phyloP scores from a whole-genome alignment of 2,329 filamentous ascomycete genomes.

The Emydomyces testavorans region DNA sequence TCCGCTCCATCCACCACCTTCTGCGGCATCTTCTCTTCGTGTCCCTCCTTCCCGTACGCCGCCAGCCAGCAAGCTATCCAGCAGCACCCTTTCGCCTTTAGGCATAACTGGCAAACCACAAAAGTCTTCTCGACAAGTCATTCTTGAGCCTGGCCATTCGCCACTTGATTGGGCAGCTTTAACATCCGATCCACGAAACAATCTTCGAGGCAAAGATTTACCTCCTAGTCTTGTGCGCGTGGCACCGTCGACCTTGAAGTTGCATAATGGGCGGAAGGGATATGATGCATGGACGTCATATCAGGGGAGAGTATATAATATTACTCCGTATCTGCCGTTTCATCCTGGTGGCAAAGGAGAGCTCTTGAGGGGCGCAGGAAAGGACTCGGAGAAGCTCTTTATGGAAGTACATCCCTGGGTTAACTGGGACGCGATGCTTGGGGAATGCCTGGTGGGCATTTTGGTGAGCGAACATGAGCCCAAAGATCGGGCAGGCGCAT shows the following conservation, averaged over 20 bases:
- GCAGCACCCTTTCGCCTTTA: constrained; percentile 33
- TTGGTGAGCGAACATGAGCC: constrained; percentile 45
- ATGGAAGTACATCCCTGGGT: constrained; percentile 57
- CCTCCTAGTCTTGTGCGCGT: constrained; percentile 55
- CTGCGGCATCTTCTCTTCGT: constrained; percentile 23
- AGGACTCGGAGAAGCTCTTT: constrained; percentile 54
- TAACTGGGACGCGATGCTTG: constrained; percentile 56
- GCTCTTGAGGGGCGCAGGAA: constrained; percentile 51
- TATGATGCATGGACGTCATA: constrained; percentile 84
- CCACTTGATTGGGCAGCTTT: constrained; percentile 92
- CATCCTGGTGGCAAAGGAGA: constrained; percentile 68
- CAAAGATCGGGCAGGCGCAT: constrained; percentile 18
- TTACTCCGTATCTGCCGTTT: constrained; percentile 77
- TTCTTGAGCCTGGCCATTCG: constrained; percentile 79
- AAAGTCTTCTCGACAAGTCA: constrained; percentile 49
- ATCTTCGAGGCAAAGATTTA: constrained; percentile 50
- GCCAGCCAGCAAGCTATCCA: constrained; percentile 29
- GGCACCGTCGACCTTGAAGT: constrained; percentile 66
- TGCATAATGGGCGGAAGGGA: constrained; percentile 69
- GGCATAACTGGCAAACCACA: constrained; percentile 33
- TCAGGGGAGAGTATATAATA: constrained; percentile 85
- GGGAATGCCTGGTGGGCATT: constrained; percentile 50
- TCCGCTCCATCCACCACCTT: constrained; percentile 30
- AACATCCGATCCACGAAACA: constrained; percentile 47
- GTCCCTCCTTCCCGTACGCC: constrained; percentile 36